Base-by-base conservation (phyloP, 1,139 yeast species). In the Sugiyamaella xylanicola region DNA sequence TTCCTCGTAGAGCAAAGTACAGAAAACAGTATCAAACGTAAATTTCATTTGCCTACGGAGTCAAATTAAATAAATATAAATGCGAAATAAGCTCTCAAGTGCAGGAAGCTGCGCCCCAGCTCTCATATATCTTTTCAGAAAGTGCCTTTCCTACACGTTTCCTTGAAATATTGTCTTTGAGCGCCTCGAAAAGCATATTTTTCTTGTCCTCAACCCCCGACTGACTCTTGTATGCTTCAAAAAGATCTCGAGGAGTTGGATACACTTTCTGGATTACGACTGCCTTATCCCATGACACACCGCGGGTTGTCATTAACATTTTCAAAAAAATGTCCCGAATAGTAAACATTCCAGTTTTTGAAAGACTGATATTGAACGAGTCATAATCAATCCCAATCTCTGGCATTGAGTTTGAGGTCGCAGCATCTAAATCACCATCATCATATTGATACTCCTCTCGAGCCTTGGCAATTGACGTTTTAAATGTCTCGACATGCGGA, bases 211-310 rank as follows among this genome's bases (percentile, higher is more conserved):
- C 59, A 35, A 67, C 72, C 2, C 68, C 55, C 1, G 63, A 56
- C 22, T 74, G 69, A 1, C 59, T 59, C 2, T 65, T 60, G 59
- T 78, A 83, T 0, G 82, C 80, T 16, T 65, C 64, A 32, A 74
- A 58, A 1, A 90, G 73, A 21, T 63, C 66, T 37, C 73, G 71
- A 0, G 96, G 96, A 0, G 96, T 88, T 4, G 80, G 79, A 63
- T 78, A 90, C 45, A 76, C 68, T 48, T 71, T 74, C 69, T 92
- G 98, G 7, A 95, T 83, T 2, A 83, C 82, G 9, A 84, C 68
- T 0, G 99, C 99, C 68, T 87, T 89, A 60, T 92, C 97, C 44
- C 90, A 73, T 0, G 96, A 83, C 0, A 93, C 77, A 0, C 99
- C 99, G 57, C 82, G 79, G 1, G 87, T 79, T 1, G 92, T 79